Evolutionary conservation across 1,284 basidiomycete genomes (phyloP).

Genomic region (Clitocybe nebularis): DNA sequence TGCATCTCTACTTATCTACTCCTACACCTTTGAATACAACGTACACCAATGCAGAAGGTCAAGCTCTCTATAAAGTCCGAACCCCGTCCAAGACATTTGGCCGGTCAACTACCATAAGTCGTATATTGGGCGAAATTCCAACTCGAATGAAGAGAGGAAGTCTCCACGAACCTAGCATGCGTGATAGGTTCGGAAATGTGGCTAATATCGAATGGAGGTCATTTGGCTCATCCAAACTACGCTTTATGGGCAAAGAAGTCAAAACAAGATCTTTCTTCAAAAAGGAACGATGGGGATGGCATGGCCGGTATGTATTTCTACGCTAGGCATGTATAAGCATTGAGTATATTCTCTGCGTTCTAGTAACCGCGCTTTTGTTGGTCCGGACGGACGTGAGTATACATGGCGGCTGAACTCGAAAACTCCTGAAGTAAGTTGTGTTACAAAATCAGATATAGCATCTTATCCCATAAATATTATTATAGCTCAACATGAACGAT

Average conservation of each 20-base stretch:
- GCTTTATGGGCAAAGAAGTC: conserved; percentile 14
- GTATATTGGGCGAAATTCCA: conserved; percentile 5
- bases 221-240: conserved; percentile 15
- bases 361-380: conserved; percentile 18
- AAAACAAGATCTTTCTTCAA: conserved; percentile 17
- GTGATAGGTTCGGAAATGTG: conserved; percentile 12
- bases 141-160: not conserved
- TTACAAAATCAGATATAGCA: not conserved
- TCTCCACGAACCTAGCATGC: conserved; percentile 3
- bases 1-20: conserved; percentile 17
- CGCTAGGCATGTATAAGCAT: not conserved
- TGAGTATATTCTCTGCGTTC: not conserved
- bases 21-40: conserved; percentile 14
- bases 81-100: conserved; percentile 16
- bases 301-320: conserved; percentile 14
- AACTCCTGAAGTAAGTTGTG: conserved; percentile 11
- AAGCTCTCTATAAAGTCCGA: conserved; percentile 16
- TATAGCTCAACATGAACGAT: conserved; percentile 13
- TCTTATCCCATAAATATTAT: not conserved
- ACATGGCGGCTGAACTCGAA: conserved; percentile 16
- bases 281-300: conserved; percentile 17
- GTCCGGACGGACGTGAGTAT: conserved; percentile 15
- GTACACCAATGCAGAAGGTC: conserved; percentile 15
- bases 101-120: conserved; percentile 16
- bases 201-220: conserved; percentile 19